phyloP scores from a whole-genome alignment of 2,329 filamentous ascomycete species.

The Zymoseptoria pseudotritici region DNA sequence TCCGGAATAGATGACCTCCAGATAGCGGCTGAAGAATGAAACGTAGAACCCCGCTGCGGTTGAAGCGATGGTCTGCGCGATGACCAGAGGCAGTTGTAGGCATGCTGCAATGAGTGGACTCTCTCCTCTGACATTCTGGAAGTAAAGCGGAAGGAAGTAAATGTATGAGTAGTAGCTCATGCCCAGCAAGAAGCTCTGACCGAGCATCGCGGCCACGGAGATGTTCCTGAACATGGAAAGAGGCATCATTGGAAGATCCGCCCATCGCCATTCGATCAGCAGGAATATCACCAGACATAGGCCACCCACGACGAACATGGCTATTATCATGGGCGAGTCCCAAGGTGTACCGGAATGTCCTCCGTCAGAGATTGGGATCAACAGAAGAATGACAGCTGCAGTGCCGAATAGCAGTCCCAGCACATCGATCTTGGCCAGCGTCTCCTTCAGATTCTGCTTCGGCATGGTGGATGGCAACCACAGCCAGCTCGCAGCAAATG shows the following conservation, averaged over 20 bases:
- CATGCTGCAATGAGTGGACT: constrained; percentile 44
- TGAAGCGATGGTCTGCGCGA: constrained; percentile 41
- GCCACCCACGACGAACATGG: constrained; percentile 48
- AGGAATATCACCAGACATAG: constrained; percentile 40
- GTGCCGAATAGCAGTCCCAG: constrained; percentile 50
- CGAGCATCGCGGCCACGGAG: constrained; percentile 48
- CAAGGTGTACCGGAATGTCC: constrained; percentile 40
- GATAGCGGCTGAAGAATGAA: constrained; percentile 50
- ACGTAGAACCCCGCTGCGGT: constrained; percentile 52
- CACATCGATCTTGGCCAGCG: constrained; percentile 52
- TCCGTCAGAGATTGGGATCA: constrained; percentile 58
- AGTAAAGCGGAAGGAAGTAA: constrained; percentile 51
- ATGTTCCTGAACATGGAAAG: constrained; percentile 49
- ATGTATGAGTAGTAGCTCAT: constrained; percentile 52
- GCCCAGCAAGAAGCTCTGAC: constrained; percentile 55
- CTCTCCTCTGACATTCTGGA: constrained; percentile 49
- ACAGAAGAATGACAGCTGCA: constrained; percentile 50
- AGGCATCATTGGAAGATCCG: constrained; percentile 52
- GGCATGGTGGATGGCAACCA: constrained; percentile 47
- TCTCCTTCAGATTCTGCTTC: constrained; percentile 41
- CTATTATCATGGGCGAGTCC: constrained; percentile 51
- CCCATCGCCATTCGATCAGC: constrained; percentile 49
- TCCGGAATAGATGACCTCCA: constrained; percentile 49
- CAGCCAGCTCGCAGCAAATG: constrained; percentile 42
- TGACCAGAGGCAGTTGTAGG: constrained; percentile 45